These are phyloP conservation scores for Leishmania braziliensis DNA, from an alignment of 208 protist species.

Conservation along the genomic window DNA sequence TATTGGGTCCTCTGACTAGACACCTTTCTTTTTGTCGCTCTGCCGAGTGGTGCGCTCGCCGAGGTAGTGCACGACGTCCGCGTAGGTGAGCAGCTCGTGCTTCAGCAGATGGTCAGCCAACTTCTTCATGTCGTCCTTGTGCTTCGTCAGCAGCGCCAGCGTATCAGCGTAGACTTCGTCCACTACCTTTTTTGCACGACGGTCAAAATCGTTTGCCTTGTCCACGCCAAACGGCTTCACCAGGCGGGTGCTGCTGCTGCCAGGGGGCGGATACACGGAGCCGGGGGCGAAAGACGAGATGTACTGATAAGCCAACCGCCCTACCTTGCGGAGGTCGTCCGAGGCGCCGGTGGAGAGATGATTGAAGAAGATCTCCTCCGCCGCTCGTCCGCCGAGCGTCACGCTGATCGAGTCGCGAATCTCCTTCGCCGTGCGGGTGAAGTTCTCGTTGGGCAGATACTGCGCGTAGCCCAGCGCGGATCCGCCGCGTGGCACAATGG, in stretches of 20 bases:
- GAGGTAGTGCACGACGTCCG: constrained; percentile 82
- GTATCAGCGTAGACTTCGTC: constrained; percentile 83
- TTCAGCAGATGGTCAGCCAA: constrained; percentile 88
- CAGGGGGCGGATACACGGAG: constrained; percentile 77
- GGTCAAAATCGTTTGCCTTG: constrained; percentile 87
- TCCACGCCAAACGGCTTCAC: constrained; percentile 91
- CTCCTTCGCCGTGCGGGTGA: constrained; percentile 91
- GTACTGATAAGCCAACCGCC: constrained; percentile 93
- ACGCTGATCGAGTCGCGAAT: constrained; percentile 95
- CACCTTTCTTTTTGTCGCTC: constrained; percentile 54
- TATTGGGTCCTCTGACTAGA: constrained; percentile 8
- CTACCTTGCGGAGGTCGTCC: constrained; percentile 97
- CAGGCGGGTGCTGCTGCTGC: constrained; percentile 52
- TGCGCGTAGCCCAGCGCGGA: constrained; percentile 97
- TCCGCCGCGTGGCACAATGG: constrained; percentile 96
- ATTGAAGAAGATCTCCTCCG: constrained; percentile 94
- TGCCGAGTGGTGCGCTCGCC: constrained; percentile 48
- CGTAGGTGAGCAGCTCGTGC: constrained; percentile 80
- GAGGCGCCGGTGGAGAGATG: constrained; percentile 94
- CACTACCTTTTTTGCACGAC: constrained; percentile 83
- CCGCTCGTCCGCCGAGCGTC: constrained; percentile 92
- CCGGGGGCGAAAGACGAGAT: constrained; percentile 75
- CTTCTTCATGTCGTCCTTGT: constrained; percentile 83
- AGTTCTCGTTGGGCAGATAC: constrained; percentile 96
- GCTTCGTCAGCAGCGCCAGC: constrained; percentile 53